Evolutionary conservation across 1,284 basidiomycete species (phyloP).

Genomic region (Tilletia indica): DNA sequence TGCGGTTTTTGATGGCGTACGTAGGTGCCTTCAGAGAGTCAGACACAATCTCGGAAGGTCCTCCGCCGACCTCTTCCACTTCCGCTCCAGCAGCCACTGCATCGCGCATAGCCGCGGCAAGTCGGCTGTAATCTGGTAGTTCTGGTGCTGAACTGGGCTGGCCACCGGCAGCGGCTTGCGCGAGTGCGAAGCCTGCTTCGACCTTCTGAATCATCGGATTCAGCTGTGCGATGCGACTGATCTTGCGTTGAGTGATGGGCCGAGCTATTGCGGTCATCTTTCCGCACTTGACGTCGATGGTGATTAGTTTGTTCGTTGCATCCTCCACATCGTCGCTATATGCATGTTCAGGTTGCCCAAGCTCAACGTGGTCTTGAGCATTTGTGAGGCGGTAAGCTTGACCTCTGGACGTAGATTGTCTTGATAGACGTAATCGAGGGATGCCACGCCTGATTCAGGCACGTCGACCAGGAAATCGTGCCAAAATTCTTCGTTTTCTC

Average conservation of each 20-base stretch:
- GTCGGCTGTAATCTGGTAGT: background rate
- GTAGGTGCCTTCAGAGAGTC: conserved; percentile 64
- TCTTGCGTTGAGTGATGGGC: conserved; percentile 1
- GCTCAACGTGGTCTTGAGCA: conserved; percentile 67
- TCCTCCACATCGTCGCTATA: background rate
- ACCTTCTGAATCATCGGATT: background rate
- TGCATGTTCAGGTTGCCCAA: conserved; percentile 71
- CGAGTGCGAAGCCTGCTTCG: background rate
- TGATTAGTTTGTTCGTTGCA: background rate
- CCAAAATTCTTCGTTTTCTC: conserved; percentile 75
- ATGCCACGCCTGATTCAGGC: conserved; percentile 63
- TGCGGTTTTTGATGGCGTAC: conserved; percentile 45
- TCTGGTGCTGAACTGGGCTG: conserved; percentile 1
- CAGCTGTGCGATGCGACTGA: background rate
- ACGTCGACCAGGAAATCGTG: conserved; percentile 61
- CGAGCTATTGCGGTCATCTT: conserved; percentile 2
- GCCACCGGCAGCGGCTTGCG: background rate
- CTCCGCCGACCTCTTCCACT: conserved; percentile 29
- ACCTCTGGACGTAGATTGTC: conserved; percentile 70
- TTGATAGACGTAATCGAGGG: conserved; percentile 69
- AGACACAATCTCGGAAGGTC: conserved; percentile 57
- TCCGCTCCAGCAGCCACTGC: background rate
- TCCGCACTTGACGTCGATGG: background rate
- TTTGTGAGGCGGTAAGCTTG: conserved; percentile 68
- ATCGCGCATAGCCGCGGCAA: background rate